Evolutionary conservation across 148 eudicot species (phyloP), one percentile per base, ranked within the genome.

Genomic region (Euryodendron excelsum): DNA sequence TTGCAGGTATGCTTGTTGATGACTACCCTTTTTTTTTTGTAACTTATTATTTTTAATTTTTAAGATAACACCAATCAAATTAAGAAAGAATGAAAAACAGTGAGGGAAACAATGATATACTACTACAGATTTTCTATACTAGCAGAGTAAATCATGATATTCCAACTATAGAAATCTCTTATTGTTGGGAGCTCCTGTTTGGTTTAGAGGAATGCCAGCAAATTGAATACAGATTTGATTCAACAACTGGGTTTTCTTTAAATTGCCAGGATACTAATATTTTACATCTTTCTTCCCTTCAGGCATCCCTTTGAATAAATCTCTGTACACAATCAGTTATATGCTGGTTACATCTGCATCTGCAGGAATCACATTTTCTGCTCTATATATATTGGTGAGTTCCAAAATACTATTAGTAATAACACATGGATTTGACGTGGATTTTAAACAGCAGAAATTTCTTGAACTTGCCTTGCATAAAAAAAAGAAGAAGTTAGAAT

Each of bases 301-400:
- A 93, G 96, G 98, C 52, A 75, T 91, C 67, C 96, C 94, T 7
- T 23, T 93, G 69, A 91, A 93, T 71, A 93, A 93, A 83, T 82
- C 92, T 39, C 86, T 91, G 72, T 90, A 82, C 86, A 93, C 98
- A 9, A 77, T 93, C 77, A 91, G 94, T 78, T 93, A 91, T 76
- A 67, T 88, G 59, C 85, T 90, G 83, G 83, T 93, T 44, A 93
- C 96, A 60, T 87, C 93, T 68, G 96, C 88, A 18, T 55, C 85
- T 79, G 90, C 91, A 37, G 94, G 98, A 79, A 82, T 90, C 75
- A 82, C 92, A 77, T 94, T 92, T 80, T 91, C 90, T 80, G 64
- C 84, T 27, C 78, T 92, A 20, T 94, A 94, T 81, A 44, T 86
- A 81, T 70, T 90, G 91, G 98, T 94, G 82, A 81, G 90, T 84